phyloP scores from a whole-genome alignment of 2,329 filamentous ascomycete species.

The Stemphylium beticola region DNA sequence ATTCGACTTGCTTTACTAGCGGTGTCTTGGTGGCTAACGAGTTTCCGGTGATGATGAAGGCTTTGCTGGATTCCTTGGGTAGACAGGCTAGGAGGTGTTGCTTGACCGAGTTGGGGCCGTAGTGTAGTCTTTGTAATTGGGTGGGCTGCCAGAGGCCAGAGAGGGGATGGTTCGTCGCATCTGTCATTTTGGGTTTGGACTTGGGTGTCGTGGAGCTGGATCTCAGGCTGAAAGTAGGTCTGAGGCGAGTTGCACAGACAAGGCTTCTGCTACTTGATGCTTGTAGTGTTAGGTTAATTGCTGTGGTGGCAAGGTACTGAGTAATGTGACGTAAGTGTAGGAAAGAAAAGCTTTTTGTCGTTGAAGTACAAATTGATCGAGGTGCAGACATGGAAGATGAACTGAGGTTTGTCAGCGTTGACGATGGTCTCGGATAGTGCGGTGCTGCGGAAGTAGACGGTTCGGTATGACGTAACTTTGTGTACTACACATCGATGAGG shows the following conservation, averaged over 20 bases:
- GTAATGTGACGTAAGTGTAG: background rate
- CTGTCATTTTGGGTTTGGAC: constrained; percentile 45
- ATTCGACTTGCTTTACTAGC: constrained; percentile 59
- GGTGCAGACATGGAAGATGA: background rate
- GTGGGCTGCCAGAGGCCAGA: constrained; percentile 59
- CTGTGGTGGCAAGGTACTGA: background rate
- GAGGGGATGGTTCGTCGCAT: constrained; percentile 53
- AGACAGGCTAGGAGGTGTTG: constrained; percentile 56
- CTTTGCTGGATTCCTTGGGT: constrained; percentile 55
- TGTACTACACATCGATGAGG: background rate
- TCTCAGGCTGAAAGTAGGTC: background rate
- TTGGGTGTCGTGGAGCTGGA: constrained; percentile 7
- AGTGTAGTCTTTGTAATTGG: constrained; percentile 58
- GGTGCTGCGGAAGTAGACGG: background rate
- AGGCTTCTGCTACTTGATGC: background rate
- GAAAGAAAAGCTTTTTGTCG: background rate
- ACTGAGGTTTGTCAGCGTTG: background rate
- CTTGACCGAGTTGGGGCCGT: constrained; percentile 56
- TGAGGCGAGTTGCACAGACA: background rate
- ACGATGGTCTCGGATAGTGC: too few species aligned
- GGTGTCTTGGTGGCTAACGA: constrained; percentile 62
- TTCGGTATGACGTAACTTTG: constrained; percentile 16
- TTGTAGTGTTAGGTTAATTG: background rate
- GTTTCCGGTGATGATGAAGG: constrained; percentile 63
- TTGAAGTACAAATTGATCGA: background rate